Base-by-base conservation (phyloP, 768 basidiomycete genomes). In the Mycena chlorophos region DNA sequence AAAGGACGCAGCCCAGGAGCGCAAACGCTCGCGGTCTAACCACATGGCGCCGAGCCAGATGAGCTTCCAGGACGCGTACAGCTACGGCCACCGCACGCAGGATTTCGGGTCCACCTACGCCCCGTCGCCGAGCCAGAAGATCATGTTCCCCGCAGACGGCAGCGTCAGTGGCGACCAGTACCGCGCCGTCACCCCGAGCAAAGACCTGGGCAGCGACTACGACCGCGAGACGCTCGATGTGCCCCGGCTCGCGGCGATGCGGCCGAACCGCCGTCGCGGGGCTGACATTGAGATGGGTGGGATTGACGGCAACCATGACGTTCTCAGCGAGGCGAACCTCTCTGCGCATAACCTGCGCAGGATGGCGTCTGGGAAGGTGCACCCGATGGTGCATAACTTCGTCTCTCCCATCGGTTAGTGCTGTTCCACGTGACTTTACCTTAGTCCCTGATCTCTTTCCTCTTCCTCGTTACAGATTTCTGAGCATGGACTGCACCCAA, bases 351-450 rank as follows among this genome's bases (percentile, higher is more conserved):
- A 77, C 58, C 49, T 71, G 53, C 63, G 68, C 25, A 46, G 52
- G 48, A 55, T 14, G n/a, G 22, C 49, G 40, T 50, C 59, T 25
- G 69, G 70, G 25, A 74, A 69, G 52, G 55, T 78, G 51, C 79
- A 84, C 58, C 80, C 77, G 38, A 69, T 86, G 70, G 77, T 88
- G 47, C 75, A 83, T 58, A 80, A 82, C 59, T 89, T 83, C 72
- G 86, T 78, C 40, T 88, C 86, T 22, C 88, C 88, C 1, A 85
- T 89, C 50, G 83, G 87, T 89, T 57, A 19, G 76, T 70, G 31
- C 26, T n/a, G n/a, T n/a, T n/a, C n/a, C n/a, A n/a, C n/a, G n/a
- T n/a, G n/a, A n/a, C n/a, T n/a, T n/a, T n/a, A n/a, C n/a, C n/a
- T n/a, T n/a, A n/a, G n/a, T n/a, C n/a, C n/a, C n/a, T n/a, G n/a